Evolutionary conservation across 2,329 filamentous ascomycete genomes (phyloP), one percentile per base, ranked within the genome.

Genomic region (Xylaria sp.): DNA sequence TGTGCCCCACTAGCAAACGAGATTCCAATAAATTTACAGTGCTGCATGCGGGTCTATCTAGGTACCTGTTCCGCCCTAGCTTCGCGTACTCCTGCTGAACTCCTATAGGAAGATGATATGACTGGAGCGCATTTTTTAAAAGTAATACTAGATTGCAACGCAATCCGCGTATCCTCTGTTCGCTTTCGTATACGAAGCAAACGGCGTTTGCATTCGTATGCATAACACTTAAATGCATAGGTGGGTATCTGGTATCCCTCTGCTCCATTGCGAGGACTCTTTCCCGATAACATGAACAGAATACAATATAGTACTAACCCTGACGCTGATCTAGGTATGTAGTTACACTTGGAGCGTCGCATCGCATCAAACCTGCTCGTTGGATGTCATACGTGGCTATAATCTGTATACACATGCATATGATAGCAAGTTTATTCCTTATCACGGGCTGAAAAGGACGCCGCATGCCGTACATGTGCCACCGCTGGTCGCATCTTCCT

Each of bases 391-490:
- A 21, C 11, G 8, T 51, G 48, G 11, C 11, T 27, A 19, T n/a
- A 19, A 51, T 27, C 21, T 47, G 42, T 47, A 19, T 17, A 9
- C n/a, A 17, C 42, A 51, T 51, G 21, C 17, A 30, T 24, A 24
- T 57, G 61, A 61, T 57, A 32, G 56, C 42, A 51, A 51, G 30
- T 17, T 42, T 30, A 17, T 51, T 51, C 53, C 11, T 17, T 5
- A 45, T 39, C 8, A 30, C 30, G 34, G 19, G 51, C 42, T 57
- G 24, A 39, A 30, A 14, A 39, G n/a, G 30, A 51, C 17, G 17
- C 21, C 14, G 12, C 3, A n/a, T 24, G 21, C 21, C 36, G 48
- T 53, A 11, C 34, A 19, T 55, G 30, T n/a, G 30, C 19, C 30
- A 36, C 14, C 4, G 8, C 17, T 32, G 17, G 51, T 55, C 6